Conservation (phyloP, 2,329 filamentous ascomycete species). For the Didymella pinodella region DNA sequence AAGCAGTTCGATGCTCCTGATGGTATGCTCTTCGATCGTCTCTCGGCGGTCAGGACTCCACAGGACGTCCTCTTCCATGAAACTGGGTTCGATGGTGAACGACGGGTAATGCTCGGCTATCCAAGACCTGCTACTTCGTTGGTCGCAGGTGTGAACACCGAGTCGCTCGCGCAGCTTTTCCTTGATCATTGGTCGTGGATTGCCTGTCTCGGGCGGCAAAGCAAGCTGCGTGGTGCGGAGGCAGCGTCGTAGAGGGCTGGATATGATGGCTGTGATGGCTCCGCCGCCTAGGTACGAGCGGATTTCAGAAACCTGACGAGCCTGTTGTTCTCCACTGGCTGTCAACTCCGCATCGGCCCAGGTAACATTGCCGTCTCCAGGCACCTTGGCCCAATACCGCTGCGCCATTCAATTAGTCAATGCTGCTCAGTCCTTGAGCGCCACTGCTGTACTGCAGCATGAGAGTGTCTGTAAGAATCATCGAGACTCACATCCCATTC, state of each 20-base stretch:
- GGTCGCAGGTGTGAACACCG: conserved; percentile 71
- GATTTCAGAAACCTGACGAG: conserved; percentile 65
- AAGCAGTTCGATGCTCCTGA: conserved; percentile 46
- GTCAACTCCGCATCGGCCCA: conserved; percentile 53
- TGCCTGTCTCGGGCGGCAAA: conserved; percentile 58
- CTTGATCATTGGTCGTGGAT: conserved; percentile 61
- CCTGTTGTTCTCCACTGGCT: conserved; percentile 62
- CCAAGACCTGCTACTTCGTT: conserved; percentile 60
- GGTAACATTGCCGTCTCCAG: not conserved
- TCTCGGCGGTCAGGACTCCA: conserved; percentile 46
- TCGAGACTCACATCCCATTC: conserved; percentile 66
- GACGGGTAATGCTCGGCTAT: conserved; percentile 60
- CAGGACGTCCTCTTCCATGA: conserved; percentile 62
- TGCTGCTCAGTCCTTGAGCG: not conserved
- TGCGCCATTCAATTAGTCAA: conserved; percentile 30
- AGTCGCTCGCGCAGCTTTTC: conserved; percentile 69
- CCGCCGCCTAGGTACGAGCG: conserved; percentile 50
- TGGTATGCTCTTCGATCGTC: conserved; percentile 3
- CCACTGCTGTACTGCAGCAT: not conserved
- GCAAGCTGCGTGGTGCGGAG: conserved; percentile 67
- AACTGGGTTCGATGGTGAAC: conserved; percentile 65
- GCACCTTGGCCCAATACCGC: conserved; percentile 67
- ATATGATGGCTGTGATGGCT: too few species aligned
- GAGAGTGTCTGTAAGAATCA: not conserved
- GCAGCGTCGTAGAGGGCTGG: conserved; percentile 60